Base-by-base conservation (phyloP, 2,329 filamentous ascomycete species). In the Stachybotrys echinatus region DNA sequence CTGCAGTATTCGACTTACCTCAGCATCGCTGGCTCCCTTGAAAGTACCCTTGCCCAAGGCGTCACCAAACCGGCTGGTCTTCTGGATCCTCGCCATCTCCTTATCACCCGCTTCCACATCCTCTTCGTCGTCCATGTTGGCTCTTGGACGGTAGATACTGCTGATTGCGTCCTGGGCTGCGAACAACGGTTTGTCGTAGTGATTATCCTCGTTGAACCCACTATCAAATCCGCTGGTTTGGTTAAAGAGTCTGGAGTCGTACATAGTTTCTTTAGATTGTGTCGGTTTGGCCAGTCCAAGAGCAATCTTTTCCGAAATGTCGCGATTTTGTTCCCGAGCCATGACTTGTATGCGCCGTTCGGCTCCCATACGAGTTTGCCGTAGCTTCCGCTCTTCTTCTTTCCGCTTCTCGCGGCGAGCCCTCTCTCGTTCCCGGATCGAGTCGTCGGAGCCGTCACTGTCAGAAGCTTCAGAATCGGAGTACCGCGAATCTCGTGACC, bases 171-270 rank as follows among this genome's bases (percentile, higher is more conserved):
- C 92, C 65, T 96, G 91, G 14, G 94, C 92, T 1, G 92, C 92
- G 66, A 99, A 99, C 7, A 99, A 75, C 19, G 94, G 94, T 71
- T 97, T 97, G 68, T 97, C 94, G 72, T 97, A 99, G 1, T 86
- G 84, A 64, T 99, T 94, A 67, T 99, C 94, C 68, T 99, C 94
- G 68, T 99, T 99, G 78, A 96, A 91, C 1, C 92, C 94, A 48
- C 85, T 81, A 58, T 91, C 87, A 65, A 99, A 95, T 0, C 94
- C 94, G 59, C 88, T 92, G 6, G 85, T 87, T 71, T 95, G 90
- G 71, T 97, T 96, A 72, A 99, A 99, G 23, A 99, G 73, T 39
- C 94, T 80, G 2, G 91, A 95, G 72, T 99, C 94, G 73, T 95
- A 99, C 94, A 97, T 97, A 21, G 88, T 85, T 68, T 99, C 94